phyloP scores from a whole-genome alignment of 108 stramenopile genomes.

The Aurantiochytrium sp. region DNA sequence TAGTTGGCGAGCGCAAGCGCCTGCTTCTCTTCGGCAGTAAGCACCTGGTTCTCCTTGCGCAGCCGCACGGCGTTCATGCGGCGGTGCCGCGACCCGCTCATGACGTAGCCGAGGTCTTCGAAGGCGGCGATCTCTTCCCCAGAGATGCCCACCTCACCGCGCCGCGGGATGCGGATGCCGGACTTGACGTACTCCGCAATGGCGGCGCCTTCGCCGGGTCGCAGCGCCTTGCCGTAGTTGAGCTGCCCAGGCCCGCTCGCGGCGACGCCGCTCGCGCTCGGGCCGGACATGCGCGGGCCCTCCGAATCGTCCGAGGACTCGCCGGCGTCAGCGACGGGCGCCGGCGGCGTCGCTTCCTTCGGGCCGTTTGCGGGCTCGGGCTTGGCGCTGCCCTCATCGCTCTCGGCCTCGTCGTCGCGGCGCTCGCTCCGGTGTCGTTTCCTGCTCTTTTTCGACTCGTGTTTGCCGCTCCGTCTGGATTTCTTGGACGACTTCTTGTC shows the following conservation, averaged over 20 bases:
- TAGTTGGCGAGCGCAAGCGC: constrained; percentile 90
- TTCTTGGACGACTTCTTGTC: background rate
- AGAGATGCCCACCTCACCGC: constrained; percentile 93
- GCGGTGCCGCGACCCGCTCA: constrained; percentile 89
- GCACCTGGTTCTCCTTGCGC: constrained; percentile 99
- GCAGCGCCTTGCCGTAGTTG: constrained; percentile 38
- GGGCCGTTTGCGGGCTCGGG: too few relatives aligned
- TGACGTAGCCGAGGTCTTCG: constrained; percentile 89
- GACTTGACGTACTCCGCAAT: constrained; percentile 93
- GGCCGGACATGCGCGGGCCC: constrained; percentile 59
- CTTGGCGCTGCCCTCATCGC: too few relatives aligned
- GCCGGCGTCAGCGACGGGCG: background rate
- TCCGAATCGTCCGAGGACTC: constrained; percentile 35
- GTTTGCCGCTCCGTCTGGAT: background rate
- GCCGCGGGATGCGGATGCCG: constrained; percentile 92
- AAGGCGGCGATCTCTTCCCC: constrained; percentile 83
- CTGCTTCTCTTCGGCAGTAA: constrained; percentile 91
- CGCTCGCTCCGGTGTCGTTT: too few relatives aligned
- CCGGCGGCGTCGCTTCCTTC: too few relatives aligned
- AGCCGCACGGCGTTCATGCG: constrained; percentile 98
- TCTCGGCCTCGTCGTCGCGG: too few relatives aligned
- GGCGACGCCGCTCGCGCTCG: constrained; percentile 30
- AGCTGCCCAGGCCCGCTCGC: background rate
- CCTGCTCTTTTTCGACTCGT: background rate
- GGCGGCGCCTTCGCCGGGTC: constrained; percentile 55